Base-by-base conservation (phyloP, 2,329 filamentous ascomycete species). In the Volutella citrinella region DNA sequence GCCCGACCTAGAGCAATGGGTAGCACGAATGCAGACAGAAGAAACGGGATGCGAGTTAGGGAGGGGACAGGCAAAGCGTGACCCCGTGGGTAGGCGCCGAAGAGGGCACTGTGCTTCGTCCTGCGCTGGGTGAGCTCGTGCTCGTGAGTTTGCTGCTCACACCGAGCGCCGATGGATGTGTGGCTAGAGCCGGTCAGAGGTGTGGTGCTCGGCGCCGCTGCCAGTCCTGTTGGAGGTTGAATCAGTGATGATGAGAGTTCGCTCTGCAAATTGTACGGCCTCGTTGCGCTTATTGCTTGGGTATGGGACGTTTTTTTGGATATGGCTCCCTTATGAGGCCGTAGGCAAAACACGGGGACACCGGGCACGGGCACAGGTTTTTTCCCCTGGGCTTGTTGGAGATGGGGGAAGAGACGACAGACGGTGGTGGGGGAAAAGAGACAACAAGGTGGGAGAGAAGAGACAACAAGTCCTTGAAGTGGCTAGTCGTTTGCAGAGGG, bases 301-400 rank as follows among this genome's bases (percentile, higher is more conserved):
- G n/a, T n/a, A n/a, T n/a, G n/a, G n/a, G n/a, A n/a, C n/a, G n/a
- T n/a, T n/a, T 22, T 27, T 14, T 27, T 27, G 31, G 31, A 33
- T 14, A 17, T 24, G 23, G 31, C 31, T 33, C 22, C 12, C 50
- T 53, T 53, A 53, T 53, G 50, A 53, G 48, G 48, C 49, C 40
- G 48, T 40, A 51, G 48, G 50, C 50, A 51, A 50, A 43, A 49
- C 46, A 52, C 32, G 45, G 42, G 42, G 48, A n/a, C 46, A 34
- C 42, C 34, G 45, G 43, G 42, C 40, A 39, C 40, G 48, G 49
- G 42, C 45, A 43, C 36, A 48, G 42, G n/a, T 42, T 49, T 49
- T 48, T 44, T 40, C 30, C 34, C 28, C 33, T 24, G 44, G 35
- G 44, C 31, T 40, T 32, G 35, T 26, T 36, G 41, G 37, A 35